A percentile compares a stretch with the other conserved stretches of the same genome.
Evolutionary conservation across 2,329 filamentous ascomycete species (phyloP).

Genomic region (Fusarium gaditjirri): DNA sequence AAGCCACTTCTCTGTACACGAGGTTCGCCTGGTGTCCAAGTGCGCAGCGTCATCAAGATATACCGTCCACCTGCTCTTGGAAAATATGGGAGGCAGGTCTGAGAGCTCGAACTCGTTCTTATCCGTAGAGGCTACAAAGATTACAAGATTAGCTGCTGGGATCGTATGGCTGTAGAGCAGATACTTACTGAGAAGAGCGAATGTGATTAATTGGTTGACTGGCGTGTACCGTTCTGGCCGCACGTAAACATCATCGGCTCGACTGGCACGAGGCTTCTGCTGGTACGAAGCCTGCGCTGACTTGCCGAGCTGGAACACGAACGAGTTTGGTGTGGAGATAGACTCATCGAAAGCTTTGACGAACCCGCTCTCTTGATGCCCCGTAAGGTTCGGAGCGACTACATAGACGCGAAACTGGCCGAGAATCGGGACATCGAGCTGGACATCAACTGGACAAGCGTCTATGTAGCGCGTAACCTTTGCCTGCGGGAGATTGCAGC

Average conservation of each 20-base stretch:
- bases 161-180: too few relatives aligned
- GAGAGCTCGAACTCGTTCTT: slow-evolving; percentile 72
- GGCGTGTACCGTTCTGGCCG: slow-evolving; percentile 75
- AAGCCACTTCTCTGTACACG: slow-evolving; percentile 76
- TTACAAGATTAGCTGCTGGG: slow-evolving; percentile 8
- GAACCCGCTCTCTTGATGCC: slow-evolving; percentile 60
- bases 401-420: slow-evolving; percentile 82
- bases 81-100: slow-evolving; percentile 69
- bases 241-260: slow-evolving; percentile 72
- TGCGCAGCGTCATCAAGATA: slow-evolving; percentile 74
- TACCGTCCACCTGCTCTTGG: slow-evolving; percentile 75
- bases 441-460: slow-evolving; percentile 79
- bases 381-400: slow-evolving; percentile 69
- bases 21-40: slow-evolving; percentile 60
- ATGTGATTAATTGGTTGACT: slow-evolving; percentile 75
- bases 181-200: slow-evolving; percentile 70
- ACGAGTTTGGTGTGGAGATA: slow-evolving; percentile 60
- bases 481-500: slow-evolving; percentile 70
- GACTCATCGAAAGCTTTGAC: slow-evolving; percentile 67
- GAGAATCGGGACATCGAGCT: slow-evolving; percentile 80
- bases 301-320: slow-evolving; percentile 68
- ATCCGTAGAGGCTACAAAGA: slow-evolving; percentile 63
- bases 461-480: slow-evolving; percentile 81
- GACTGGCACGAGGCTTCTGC: slow-evolving; percentile 64
- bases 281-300: slow-evolving; percentile 70